These are phyloP conservation scores for Penicillium corylophilum DNA, from an alignment of 2,329 filamentous ascomycete species.

Conservation along the genomic window DNA sequence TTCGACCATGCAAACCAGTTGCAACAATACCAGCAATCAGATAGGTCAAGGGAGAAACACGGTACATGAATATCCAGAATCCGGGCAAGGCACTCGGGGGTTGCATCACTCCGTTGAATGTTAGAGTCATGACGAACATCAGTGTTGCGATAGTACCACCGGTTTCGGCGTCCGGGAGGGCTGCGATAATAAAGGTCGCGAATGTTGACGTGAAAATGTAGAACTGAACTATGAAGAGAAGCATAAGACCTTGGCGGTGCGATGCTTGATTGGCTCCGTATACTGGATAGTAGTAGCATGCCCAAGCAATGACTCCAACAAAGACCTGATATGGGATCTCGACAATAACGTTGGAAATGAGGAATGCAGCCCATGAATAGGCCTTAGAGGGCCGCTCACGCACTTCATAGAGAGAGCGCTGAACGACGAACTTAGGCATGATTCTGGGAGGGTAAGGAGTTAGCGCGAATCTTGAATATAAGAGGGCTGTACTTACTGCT, in stretches of 20 bases:
- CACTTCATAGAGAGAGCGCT: conserved; percentile 78
- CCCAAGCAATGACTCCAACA: conserved; percentile 70
- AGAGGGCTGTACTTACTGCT: conserved; percentile 58
- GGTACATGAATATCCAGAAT: conserved; percentile 86
- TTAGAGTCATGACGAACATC: conserved; percentile 68
- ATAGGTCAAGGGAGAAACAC: conserved; percentile 79
- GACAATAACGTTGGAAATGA: conserved; percentile 77
- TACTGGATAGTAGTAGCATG: conserved; percentile 84
- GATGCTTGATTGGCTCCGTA: conserved; percentile 58
- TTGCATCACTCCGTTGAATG: conserved; percentile 73
- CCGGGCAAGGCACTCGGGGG: conserved; percentile 61
- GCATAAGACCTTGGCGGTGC: conserved; percentile 75
- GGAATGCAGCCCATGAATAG: conserved; percentile 82
- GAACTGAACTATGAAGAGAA: conserved; percentile 73
- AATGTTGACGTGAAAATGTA: conserved; percentile 80
- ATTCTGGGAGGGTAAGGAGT: conserved; percentile 19
- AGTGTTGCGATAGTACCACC: conserved; percentile 75
- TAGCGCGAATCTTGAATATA: background rate
- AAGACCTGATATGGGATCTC: conserved; percentile 83
- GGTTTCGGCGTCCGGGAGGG: conserved; percentile 71
- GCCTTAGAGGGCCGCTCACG: conserved; percentile 81
- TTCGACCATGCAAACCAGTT: conserved; percentile 65
- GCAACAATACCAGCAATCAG: conserved; percentile 71
- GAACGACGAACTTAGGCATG: conserved; percentile 83
- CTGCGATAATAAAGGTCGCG: conserved; percentile 72